A percentile compares a stretch with the other conserved stretches of the same genome.
Evolutionary conservation across 352 stramenopile genomes (phyloP).

Genomic region (Globisporangium lucens): DNA sequence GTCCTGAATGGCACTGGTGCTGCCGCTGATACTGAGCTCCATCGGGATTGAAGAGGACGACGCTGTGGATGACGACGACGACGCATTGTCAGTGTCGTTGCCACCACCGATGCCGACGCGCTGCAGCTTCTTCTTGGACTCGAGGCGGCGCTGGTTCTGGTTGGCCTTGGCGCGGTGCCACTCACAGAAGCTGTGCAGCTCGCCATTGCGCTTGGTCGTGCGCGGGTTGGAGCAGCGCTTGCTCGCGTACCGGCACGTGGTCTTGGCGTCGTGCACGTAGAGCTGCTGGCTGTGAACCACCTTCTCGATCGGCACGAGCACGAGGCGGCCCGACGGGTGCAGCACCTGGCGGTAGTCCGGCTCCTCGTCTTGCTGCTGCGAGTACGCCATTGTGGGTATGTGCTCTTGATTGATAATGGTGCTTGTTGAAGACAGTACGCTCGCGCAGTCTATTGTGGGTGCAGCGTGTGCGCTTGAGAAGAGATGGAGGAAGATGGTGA

Average conservation of each 20-base stretch:
- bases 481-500: neutral
- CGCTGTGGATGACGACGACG: neutral
- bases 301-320: conserved; percentile 9
- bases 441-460: neutral
- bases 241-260: conserved; percentile 23
- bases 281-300: conserved; percentile 2
- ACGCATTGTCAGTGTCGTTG: neutral
- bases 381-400: neutral
- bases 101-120: neutral
- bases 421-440: neutral
- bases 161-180: conserved; percentile 28
- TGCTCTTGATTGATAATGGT: neutral
- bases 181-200: conserved; percentile 28
- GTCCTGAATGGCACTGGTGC: neutral
- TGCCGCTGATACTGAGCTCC: neutral
- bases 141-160: conserved; percentile 28
- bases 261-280: conserved; percentile 4
- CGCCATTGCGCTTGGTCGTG: conserved; percentile 26
- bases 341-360: conserved; percentile 3
- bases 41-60: neutral
- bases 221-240: conserved; percentile 22
- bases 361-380: neutral
- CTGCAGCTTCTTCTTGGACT: conserved; percentile 21
- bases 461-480: neutral
- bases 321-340: conserved; percentile 7